phyloP scores from a whole-genome alignment of 2,329 filamentous ascomycete genomes.

The Paramyrothecium roridum region DNA sequence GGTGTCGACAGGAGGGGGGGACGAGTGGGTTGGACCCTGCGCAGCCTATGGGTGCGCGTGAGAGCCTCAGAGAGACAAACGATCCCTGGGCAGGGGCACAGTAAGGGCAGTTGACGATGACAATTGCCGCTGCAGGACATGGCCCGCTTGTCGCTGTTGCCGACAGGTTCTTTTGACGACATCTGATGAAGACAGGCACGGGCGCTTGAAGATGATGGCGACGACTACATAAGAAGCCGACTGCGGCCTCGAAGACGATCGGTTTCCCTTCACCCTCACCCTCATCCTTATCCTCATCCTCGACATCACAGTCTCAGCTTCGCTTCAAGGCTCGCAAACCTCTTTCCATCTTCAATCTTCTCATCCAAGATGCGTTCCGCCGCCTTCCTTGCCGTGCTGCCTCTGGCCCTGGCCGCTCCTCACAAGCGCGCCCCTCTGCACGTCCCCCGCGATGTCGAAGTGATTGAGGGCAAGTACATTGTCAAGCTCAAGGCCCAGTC shows the following conservation, averaged over 20 bases:
- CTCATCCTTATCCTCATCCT: constrained; percentile 6
- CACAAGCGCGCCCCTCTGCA: constrained; percentile 11
- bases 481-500: constrained; percentile 9
- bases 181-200: not conserved
- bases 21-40: not conserved
- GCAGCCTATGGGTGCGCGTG: not conserved
- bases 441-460: constrained; percentile 8
- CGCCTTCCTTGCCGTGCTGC: constrained; percentile 9
- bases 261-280: constrained; percentile 9
- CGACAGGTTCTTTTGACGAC: not conserved
- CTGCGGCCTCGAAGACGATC: not conserved
- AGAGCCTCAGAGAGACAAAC: not conserved
- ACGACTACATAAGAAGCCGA: not conserved
- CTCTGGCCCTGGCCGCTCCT: constrained; percentile 10
- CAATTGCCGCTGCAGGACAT: not conserved
- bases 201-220: not conserved
- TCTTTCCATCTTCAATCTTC: constrained; percentile 1
- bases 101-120: not conserved
- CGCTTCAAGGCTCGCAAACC: not conserved
- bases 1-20: not conserved
- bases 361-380: constrained; percentile 10
- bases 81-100: not conserved
- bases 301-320: not conserved
- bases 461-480: constrained; percentile 16
- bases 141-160: not conserved